These are phyloP conservation scores for Aspergillus brasiliensis DNA, from an alignment of 2,329 filamentous ascomycete species.

Conservation along the genomic window DNA sequence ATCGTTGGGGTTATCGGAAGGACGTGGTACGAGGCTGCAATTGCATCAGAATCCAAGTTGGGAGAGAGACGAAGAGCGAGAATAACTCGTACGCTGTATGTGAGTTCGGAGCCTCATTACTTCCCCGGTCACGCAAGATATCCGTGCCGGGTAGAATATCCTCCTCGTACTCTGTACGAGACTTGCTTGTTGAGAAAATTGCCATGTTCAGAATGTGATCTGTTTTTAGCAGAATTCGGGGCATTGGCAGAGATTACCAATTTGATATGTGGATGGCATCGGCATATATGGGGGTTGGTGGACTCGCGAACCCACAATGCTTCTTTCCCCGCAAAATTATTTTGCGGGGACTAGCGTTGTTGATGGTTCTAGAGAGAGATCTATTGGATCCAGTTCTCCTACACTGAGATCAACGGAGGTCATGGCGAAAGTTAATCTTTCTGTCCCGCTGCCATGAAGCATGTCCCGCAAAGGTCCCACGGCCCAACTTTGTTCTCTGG, in stretches of 20 bases:
- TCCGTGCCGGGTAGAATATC: neutral
- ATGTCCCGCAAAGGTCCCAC: neutral
- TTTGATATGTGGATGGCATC: neutral
- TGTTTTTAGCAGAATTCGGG: neutral
- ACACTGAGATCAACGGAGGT: neutral
- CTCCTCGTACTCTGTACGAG: neutral
- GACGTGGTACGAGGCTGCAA: neutral
- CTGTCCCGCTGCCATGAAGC: neutral
- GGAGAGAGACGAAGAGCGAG: neutral
- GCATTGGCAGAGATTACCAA: neutral
- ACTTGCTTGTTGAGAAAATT: neutral
- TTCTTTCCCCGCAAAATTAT: neutral
- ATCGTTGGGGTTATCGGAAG: neutral
- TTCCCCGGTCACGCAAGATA: neutral
- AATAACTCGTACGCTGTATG: neutral
- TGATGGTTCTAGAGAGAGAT: neutral
- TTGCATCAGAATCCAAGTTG: neutral
- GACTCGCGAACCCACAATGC: neutral
- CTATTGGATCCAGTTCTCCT: neutral
- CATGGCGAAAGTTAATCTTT: neutral
- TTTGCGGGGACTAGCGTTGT: neutral
- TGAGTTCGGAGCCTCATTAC: neutral
- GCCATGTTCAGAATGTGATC: neutral
- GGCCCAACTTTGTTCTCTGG: no score
- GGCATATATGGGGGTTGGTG: neutral